These are phyloP conservation scores for Raffaelea albimanens DNA, from an alignment of 2,329 filamentous ascomycete genomes.

Conservation along the genomic window DNA sequence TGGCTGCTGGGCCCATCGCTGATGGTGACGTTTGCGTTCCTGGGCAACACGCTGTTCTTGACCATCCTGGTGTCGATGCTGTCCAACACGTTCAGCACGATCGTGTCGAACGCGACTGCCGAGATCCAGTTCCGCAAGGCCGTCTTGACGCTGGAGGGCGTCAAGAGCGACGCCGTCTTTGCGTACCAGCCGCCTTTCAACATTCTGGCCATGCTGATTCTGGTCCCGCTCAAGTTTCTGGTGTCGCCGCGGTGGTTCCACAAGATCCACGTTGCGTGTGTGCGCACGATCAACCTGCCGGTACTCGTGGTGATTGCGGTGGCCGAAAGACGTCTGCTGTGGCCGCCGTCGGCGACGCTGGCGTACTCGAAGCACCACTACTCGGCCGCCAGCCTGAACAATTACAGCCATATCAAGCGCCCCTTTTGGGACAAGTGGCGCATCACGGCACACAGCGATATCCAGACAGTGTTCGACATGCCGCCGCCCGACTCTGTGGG, in stretches of 20 bases:
- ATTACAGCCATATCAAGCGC: neutral
- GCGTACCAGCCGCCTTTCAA: constrained; percentile 80
- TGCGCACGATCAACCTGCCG: constrained; percentile 67
- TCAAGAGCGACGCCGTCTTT: constrained; percentile 77
- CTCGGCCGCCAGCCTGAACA: constrained; percentile 5
- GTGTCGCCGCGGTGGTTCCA: constrained; percentile 79
- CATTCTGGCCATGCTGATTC: constrained; percentile 61
- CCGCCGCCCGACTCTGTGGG: constrained; percentile 54
- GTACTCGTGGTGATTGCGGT: constrained; percentile 62
- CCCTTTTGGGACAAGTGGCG: constrained; percentile 59
- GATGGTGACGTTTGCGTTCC: constrained; percentile 77
- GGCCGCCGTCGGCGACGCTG: constrained; percentile 30
- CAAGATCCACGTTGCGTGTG: constrained; percentile 73
- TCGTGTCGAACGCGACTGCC: constrained; percentile 66
- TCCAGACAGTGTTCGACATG: constrained; percentile 64
- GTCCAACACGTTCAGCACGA: constrained; percentile 72
- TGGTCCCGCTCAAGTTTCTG: constrained; percentile 70
- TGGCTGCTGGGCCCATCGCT: constrained; percentile 67
- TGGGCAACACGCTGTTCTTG: constrained; percentile 82
- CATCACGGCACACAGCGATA: constrained; percentile 61
- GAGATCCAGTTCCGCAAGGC: constrained; percentile 77
- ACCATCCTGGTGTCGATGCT: constrained; percentile 83
- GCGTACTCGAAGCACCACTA: no score
- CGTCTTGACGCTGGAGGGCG: constrained; percentile 74
- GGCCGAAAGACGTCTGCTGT: constrained; percentile 61